These are phyloP conservation scores for Amylostereum chailletii DNA, from an alignment of 1,284 basidiomycete genomes.

Conservation along the genomic window DNA sequence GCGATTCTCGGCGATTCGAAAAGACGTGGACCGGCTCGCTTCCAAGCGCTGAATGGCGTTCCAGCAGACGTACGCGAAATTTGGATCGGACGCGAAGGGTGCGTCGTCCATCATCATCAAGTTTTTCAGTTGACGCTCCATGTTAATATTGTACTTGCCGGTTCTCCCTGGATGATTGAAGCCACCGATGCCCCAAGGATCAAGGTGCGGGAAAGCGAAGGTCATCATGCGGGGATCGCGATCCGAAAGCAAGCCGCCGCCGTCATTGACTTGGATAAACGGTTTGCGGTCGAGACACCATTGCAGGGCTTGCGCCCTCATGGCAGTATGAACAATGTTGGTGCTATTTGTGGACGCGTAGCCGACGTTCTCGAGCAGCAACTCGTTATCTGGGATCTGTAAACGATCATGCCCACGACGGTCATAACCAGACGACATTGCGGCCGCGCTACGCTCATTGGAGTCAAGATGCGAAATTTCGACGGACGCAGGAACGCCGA, in stretches of 20 bases:
- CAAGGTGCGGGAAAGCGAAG: slow-evolving; percentile 5
- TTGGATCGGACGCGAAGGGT: not conserved
- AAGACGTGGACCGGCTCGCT: not conserved
- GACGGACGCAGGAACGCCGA: not conserved
- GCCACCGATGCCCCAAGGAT: slow-evolving; percentile 7
- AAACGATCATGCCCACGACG: not conserved
- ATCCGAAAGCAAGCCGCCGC: not conserved
- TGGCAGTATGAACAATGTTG: not conserved
- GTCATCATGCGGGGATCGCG: slow-evolving; percentile 5
- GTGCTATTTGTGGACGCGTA: not conserved
- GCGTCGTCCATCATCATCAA: not conserved
- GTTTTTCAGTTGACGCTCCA: slow-evolving; percentile 1
- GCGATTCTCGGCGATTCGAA: not conserved
- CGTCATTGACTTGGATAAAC: not conserved
- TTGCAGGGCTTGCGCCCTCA: not conserved
- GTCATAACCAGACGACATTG: not conserved
- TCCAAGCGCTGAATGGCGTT: not conserved
- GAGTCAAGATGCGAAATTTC: not conserved
- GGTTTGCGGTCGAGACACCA: not conserved
- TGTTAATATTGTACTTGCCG: not conserved
- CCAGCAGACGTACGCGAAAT: not conserved
- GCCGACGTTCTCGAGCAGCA: not conserved
- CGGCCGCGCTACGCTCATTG: not conserved
- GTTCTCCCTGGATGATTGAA: slow-evolving; percentile 1
- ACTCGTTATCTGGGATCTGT: not conserved